Percentiles rank a stretch among this genome's conserved stretches.
Conservation (phyloP, 2,329 filamentous ascomycete genomes). For the Phoma sp. region DNA sequence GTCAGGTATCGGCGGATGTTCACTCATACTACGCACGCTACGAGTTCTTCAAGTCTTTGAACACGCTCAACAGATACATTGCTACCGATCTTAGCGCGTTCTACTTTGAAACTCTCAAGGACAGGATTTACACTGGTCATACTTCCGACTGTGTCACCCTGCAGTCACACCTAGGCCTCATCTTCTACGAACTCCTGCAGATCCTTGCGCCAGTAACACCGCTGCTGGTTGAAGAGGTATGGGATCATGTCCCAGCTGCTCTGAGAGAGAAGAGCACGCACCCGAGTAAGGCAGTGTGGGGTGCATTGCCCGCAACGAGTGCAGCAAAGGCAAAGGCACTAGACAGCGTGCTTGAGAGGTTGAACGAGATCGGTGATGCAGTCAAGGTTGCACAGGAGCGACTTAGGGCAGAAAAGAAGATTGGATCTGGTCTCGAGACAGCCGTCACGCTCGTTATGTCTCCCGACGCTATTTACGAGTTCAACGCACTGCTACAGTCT, state of each 20-base stretch:
- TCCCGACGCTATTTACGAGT: background rate
- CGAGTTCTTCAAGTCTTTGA: slow-evolving; percentile 83
- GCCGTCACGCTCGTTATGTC: slow-evolving; percentile 60
- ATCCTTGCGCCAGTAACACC: slow-evolving; percentile 86
- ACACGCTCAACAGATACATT: slow-evolving; percentile 80
- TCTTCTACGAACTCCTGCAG: slow-evolving; percentile 75
- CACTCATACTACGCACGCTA: slow-evolving; percentile 71
- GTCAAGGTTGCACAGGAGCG: slow-evolving; percentile 80
- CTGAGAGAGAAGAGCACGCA: slow-evolving; percentile 56
- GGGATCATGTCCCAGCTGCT: slow-evolving; percentile 75
- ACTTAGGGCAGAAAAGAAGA: slow-evolving; percentile 72
- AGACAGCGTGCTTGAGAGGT: slow-evolving; percentile 37
- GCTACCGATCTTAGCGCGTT: slow-evolving; percentile 86
- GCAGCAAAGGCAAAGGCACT: slow-evolving; percentile 25
- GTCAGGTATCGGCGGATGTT: slow-evolving; percentile 70
- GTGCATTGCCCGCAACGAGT: slow-evolving; percentile 22
- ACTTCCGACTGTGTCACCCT: slow-evolving; percentile 66
- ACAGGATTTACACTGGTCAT: slow-evolving; percentile 85
- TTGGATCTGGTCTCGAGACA: slow-evolving; percentile 84
- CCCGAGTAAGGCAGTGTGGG: slow-evolving; percentile 36
- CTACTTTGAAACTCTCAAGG: slow-evolving; percentile 92
- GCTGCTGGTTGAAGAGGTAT: slow-evolving; percentile 85
- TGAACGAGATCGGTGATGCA: slow-evolving; percentile 64
- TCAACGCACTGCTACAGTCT: background rate
- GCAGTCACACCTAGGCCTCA: slow-evolving; percentile 64